These are phyloP conservation scores for Xerocomus spinulosus DNA, from an alignment of 768 basidiomycete genomes.

Conservation along the genomic window DNA sequence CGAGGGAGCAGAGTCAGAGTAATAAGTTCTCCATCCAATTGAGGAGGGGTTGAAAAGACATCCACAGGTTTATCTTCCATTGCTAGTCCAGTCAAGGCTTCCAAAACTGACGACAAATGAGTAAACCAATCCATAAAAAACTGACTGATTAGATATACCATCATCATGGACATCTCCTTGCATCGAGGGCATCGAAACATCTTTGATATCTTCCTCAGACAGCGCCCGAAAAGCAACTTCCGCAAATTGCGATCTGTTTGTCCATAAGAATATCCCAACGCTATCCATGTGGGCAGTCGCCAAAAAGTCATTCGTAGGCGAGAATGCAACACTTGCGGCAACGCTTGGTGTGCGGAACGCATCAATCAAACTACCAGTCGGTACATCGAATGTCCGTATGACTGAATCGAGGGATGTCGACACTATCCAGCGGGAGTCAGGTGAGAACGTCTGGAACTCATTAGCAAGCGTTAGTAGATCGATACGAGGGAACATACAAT, in stretches of 20 bases:
- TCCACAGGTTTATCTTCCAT: slow-evolving; percentile 59
- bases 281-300: slow-evolving; percentile 94
- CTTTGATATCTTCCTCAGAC: slow-evolving; percentile 67
- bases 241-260: slow-evolving; percentile 91
- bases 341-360: slow-evolving; percentile 84
- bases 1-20: slow-evolving; percentile 91
- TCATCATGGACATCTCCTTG: slow-evolving; percentile 80
- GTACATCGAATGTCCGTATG: slow-evolving; percentile 94
- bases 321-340: slow-evolving; percentile 88
- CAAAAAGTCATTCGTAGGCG: slow-evolving; percentile 92
- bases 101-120: slow-evolving; percentile 46
- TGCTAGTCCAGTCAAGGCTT: slow-evolving; percentile 62
- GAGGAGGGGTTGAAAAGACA: slow-evolving; percentile 80
- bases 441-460: slow-evolving; percentile 74
- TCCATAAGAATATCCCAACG: slow-evolving; percentile 96
- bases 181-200: slow-evolving; percentile 74
- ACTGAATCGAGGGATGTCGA: slow-evolving; percentile 84
- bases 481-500: slow-evolving; percentile 49
- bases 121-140: slow-evolving; percentile 7
- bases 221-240: slow-evolving; percentile 80
- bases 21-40: slow-evolving; percentile 85
- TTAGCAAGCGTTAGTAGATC: slow-evolving; percentile 5
- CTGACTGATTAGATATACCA: slow-evolving; percentile 44
- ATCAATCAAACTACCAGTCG: slow-evolving; percentile 88
- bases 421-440: slow-evolving; percentile 92